Evolutionary conservation across 2,329 filamentous ascomycete species (phyloP), one percentile per base, ranked within the genome.

Genomic region (Lachnellula cervina): DNA sequence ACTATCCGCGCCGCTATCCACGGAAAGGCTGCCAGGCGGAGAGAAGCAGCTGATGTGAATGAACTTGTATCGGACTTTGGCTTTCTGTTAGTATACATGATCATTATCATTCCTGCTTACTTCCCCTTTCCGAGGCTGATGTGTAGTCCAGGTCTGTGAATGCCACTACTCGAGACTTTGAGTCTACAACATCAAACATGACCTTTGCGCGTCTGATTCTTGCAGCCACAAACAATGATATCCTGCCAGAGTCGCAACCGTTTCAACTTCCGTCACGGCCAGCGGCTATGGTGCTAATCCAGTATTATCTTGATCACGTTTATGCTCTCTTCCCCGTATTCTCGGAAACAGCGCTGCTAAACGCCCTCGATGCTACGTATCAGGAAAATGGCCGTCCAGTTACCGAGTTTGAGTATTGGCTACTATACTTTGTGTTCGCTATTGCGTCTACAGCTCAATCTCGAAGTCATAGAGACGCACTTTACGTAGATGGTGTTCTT

Each of bases 61-160:
- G 87, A 94, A 52, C 77, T 97, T 2, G 89, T 97, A 21, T 95
- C 92, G 1, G 92, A 96, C 67, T 96, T 97, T 77, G 92, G 92
- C 52, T 93, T 90, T 67, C 75, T 97, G 85, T 95, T 70, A 72
- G 86, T 70, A 8, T 17, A 43, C 23, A 50, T 52, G 13, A 17
- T 47, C 16, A 47, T 28, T 13, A 46, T 49, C 4, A 53, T 42
- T 61, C 42, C 11, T 44, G 11, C 21, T 21, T 44, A 8, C n/a
- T 44, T 19, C 2, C 42, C 21, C 3, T 46, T 21, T 25, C 44
- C 6, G 21, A 19, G 19, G 42, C 19, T 44, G 19, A 44, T 44
- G 11, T 44, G 19, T 45, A 7, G 43, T 49, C 16, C 65, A 94
- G 90, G 54, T 90, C 93, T 5, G 90, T 99, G 68, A 96, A 96